These are phyloP conservation scores for Geosiphon pyriformis DNA, from an alignment of 192 early-diverging fungal species.

Conservation along the genomic window DNA sequence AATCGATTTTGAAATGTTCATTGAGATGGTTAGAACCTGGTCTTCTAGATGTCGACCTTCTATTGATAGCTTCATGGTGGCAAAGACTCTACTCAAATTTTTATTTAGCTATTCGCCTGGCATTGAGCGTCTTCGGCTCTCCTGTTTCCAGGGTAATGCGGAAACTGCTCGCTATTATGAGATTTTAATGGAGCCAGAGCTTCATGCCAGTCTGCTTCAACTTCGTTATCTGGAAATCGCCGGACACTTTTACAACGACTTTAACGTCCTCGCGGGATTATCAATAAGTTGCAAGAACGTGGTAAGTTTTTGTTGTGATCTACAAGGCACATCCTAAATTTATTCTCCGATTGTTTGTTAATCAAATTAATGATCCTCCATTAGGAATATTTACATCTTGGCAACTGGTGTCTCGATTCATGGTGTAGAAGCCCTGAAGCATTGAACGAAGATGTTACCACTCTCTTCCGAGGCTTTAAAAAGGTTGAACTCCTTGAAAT, in stretches of 20 bases:
- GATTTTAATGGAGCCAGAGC: neutral
- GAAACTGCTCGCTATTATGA: neutral
- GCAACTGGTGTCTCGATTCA: neutral
- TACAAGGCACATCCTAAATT: no score
- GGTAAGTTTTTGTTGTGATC: neutral
- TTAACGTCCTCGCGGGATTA: neutral
- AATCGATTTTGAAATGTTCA: neutral
- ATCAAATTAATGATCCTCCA: no score
- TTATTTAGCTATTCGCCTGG: neutral
- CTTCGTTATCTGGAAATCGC: neutral
- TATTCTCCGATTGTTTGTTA: no score
- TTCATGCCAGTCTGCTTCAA: neutral
- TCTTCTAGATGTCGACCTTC: neutral
- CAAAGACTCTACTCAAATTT: neutral
- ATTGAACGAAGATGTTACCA: neutral
- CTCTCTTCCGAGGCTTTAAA: neutral
- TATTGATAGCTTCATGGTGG: neutral
- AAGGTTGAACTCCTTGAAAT: neutral
- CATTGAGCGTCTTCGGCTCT: neutral
- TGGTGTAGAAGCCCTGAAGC: neutral
- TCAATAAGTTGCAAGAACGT: neutral
- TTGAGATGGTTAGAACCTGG: neutral
- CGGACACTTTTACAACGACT: neutral
- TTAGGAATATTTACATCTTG: neutral
- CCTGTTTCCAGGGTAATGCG: neutral